Base-by-base conservation (phyloP, 164 flowering plant species). In the Macadamia tetraphylla region DNA sequence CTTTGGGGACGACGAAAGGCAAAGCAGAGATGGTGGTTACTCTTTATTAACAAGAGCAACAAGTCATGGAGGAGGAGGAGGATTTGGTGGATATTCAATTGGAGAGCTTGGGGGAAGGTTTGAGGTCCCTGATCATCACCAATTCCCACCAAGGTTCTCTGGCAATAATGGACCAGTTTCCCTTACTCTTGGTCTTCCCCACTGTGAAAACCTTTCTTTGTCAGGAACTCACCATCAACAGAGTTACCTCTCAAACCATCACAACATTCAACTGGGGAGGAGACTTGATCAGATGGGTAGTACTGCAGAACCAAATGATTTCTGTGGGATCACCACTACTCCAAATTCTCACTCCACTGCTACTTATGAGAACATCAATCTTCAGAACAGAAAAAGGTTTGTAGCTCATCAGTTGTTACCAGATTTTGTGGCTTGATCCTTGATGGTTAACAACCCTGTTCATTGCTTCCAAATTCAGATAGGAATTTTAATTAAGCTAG, bases 181-280 rank as follows among this genome's bases (percentile, higher is more conserved):
- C 15, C 91, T 94, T 68, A 88, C 92, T 29, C 85, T 94, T 8
- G 97, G 98, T 43, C 94, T 90, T 11, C 96, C 92, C 8, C 96
- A 88, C 65, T 81, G 85, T 13, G 94, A 90, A 66, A 85, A 72
- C 77, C 81, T 90, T 62, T 79, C 96, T 49, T 68, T 90, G 3
- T 79, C 91, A 5, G 89, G 78, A 15, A 67, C 85, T 30, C 90
- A 87, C 61, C 96, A 83, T 30, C 90, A 87, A 64, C 96, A 83
- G 9, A 74, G 65, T 53, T 89, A 85, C 66, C 84, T 89, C 60
- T 84, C 88, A 1, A 81, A 75, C 78, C 91, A 75, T 77, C 91
- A 79, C 18, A 86, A 68, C 85, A 81, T 90, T 49, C 90, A 83
- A 51, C 12, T 87, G 60, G 89, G 97, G 49, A 81, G 87, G 71